These are phyloP conservation scores for Platanthera guangdongensis DNA, from an alignment of 106 monocot species.

Conservation along the genomic window DNA sequence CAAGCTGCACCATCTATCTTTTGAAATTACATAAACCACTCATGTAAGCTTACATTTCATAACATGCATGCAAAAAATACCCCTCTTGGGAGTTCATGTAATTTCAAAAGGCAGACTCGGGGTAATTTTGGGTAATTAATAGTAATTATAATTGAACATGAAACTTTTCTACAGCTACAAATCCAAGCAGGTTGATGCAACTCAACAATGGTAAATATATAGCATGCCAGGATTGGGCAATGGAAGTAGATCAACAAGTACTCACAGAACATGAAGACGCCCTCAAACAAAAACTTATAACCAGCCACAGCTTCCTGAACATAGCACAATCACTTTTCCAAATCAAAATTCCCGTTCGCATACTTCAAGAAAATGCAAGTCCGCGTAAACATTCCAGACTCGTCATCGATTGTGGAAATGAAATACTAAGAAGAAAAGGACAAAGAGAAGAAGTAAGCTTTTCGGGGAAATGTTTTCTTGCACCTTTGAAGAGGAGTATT, in stretches of 20 bases:
- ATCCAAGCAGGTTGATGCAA: not conserved
- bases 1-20: too few relatives aligned
- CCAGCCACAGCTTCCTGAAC: conserved; percentile 40
- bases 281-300: conserved; percentile 36
- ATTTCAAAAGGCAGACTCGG: too few relatives aligned
- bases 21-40: too few relatives aligned
- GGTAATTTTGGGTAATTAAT: too few relatives aligned
- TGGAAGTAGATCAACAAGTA: conserved; percentile 12
- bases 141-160: not conserved
- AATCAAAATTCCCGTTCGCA: conserved; percentile 26
- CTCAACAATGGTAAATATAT: not conserved
- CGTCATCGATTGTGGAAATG: conserved; percentile 40
- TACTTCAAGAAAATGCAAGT: conserved; percentile 19
- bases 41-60: too few relatives aligned
- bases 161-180: not conserved
- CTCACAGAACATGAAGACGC: conserved; percentile 40
- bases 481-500: conserved; percentile 21
- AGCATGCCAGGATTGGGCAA: conserved; percentile 6
- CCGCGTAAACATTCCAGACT: conserved; percentile 17
- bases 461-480: not conserved
- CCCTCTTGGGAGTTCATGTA: too few relatives aligned
- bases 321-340: conserved; percentile 37
- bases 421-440: conserved; percentile 58
- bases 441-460: conserved; percentile 26
- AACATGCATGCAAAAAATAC: too few relatives aligned